Conservation (phyloP, 345 rosid genomes). For the Dimocarpus longan region DNA sequence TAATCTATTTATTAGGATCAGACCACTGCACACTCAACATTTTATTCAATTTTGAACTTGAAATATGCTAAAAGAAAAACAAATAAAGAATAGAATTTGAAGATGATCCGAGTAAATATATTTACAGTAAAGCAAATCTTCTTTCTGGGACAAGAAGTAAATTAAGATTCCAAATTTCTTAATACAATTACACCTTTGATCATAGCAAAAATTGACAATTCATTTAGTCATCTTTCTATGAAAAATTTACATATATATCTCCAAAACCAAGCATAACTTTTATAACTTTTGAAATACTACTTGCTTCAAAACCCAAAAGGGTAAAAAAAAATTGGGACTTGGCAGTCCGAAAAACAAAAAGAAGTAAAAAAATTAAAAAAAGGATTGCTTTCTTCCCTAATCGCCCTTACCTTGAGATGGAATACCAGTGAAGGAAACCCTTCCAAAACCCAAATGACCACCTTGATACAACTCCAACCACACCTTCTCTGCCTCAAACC, state of each 20-base stretch:
- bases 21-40: too few species aligned
- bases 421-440: slow-evolving; percentile 71
- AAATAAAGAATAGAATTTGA: too few species aligned
- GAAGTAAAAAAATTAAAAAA: too few species aligned
- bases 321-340: slow-evolving; percentile 9
- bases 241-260: background rate
- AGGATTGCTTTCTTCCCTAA: background rate
- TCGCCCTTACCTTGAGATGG: slow-evolving; percentile 16
- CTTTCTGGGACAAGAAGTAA: background rate
- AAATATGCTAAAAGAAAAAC: background rate
- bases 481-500: slow-evolving; percentile 62
- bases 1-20: too few species aligned
- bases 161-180: background rate
- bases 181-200: background rate
- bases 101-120: background rate
- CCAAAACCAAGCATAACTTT: background rate
- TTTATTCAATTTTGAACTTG: background rate
- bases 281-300: background rate
- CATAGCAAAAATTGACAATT: background rate
- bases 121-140: background rate
- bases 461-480: slow-evolving; percentile 78
- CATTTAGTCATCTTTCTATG: background rate
- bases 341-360: slow-evolving; percentile 10
- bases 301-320: background rate
- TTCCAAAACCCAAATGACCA: slow-evolving; percentile 90